Evolutionary conservation across 2,329 filamentous ascomycete genomes (phyloP).

Genomic region (Aspergillus sp.): DNA sequence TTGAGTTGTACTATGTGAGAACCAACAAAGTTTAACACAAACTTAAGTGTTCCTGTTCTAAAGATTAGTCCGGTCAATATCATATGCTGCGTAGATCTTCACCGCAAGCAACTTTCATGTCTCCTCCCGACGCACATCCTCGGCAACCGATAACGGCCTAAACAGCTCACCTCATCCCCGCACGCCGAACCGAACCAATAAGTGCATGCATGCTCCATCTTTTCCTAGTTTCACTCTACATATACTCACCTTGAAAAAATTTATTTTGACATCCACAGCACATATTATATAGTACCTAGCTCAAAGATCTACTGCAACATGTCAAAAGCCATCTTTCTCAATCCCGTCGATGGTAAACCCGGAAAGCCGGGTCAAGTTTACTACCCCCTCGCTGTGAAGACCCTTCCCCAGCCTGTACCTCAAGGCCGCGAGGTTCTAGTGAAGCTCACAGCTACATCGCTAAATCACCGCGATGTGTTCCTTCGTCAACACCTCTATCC

Average conservation of each 20-base stretch:
- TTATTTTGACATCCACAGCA: too few relatives aligned
- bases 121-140: conserved; percentile 3
- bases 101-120: background rate
- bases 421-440: conserved; percentile 71
- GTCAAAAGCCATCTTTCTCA: conserved; percentile 49
- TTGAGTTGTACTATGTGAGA: too few relatives aligned
- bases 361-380: conserved; percentile 71
- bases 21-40: too few relatives aligned
- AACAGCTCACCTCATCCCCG: conserved; percentile 11
- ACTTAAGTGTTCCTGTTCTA: too few relatives aligned
- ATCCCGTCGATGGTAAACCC: conserved; percentile 61
- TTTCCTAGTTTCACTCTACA: too few relatives aligned
- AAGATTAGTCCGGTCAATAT: too few relatives aligned
- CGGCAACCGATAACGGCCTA: conserved; percentile 20
- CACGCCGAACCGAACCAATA: conserved; percentile 3
- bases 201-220: background rate
- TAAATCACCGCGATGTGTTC: conserved; percentile 96
- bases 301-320: too few relatives aligned
- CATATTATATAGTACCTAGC: too few relatives aligned
- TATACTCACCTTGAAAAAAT: background rate
- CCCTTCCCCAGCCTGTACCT: conserved; percentile 64
- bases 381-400: conserved; percentile 55
- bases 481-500: conserved; percentile 92
- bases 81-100: background rate
- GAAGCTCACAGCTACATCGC: conserved; percentile 73